phyloP scores from a whole-genome alignment of 2,329 filamentous ascomycete genomes.

The Metarhizium brunneum region DNA sequence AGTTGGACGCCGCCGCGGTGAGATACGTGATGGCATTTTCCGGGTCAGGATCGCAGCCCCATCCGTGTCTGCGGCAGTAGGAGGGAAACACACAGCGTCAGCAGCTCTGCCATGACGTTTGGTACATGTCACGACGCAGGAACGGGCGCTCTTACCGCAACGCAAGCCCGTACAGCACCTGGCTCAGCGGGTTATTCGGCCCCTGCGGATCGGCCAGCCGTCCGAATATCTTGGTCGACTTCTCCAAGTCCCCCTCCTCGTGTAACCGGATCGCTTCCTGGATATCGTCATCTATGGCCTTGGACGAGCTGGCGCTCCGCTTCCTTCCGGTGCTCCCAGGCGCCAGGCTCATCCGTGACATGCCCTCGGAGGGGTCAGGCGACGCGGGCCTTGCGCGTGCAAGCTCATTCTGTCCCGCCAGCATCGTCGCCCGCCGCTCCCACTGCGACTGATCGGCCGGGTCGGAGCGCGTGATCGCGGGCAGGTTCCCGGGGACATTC shows the following conservation, averaged over 20 bases:
- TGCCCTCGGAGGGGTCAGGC: conserved; percentile 20
- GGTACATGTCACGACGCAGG: background rate
- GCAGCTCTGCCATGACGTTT: background rate
- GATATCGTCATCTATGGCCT: conserved; percentile 60
- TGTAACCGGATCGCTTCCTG: conserved; percentile 94
- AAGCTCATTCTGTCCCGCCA: conserved; percentile 57
- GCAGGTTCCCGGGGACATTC: conserved; percentile 71
- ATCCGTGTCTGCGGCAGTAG: conserved; percentile 61
- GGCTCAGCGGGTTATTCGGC: conserved; percentile 84
- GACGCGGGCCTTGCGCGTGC: conserved; percentile 33
- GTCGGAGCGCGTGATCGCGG: conserved; percentile 51
- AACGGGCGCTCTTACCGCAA: conserved; percentile 51
- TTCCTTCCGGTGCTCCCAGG: conserved; percentile 7
- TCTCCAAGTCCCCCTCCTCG: conserved; percentile 69
- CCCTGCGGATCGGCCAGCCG: conserved; percentile 73
- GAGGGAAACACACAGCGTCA: background rate
- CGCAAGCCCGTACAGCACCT: conserved; percentile 91
- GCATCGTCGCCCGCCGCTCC: conserved; percentile 87
- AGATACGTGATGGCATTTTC: conserved; percentile 73
- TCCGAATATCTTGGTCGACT: conserved; percentile 79
- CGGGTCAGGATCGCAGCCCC: conserved; percentile 72
- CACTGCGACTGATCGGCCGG: conserved; percentile 61
- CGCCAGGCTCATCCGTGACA: conserved; percentile 17
- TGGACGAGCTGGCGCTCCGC: conserved; percentile 26
- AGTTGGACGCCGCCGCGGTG: conserved; percentile 81